A percentile compares a stretch with the other conserved stretches of the same genome.
phyloP scores from a whole-genome alignment of 495 filamentous ascomycete genomes.

The Talaromyces adpressus region DNA sequence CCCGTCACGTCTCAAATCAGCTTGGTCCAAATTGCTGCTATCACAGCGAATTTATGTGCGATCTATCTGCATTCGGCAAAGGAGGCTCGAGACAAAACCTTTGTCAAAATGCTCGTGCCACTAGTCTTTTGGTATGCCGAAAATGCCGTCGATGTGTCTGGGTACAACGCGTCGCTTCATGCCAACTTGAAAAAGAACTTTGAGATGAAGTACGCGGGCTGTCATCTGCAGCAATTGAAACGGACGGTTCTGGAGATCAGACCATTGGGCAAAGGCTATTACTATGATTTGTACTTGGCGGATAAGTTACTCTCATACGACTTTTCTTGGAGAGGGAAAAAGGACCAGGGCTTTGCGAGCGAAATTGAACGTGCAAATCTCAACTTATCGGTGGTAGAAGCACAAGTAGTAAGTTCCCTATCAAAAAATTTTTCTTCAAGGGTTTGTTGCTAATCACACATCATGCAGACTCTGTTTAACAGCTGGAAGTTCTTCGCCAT shows the following conservation, averaged over 20 bases:
- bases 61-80: conserved; percentile 81
- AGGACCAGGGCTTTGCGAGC: conserved; percentile 61
- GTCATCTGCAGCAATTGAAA: conserved; percentile 67
- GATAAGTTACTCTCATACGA: conserved; percentile 68
- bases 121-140: conserved; percentile 70
- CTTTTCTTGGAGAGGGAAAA: conserved; percentile 62
- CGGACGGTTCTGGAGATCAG: conserved; percentile 56
- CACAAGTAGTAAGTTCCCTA: conserved; percentile 66
- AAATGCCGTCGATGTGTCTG: conserved; percentile 62
- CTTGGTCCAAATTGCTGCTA: conserved; percentile 67
- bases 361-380: conserved; percentile 83
- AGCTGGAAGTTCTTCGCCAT: conserved; percentile 86
- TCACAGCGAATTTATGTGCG: conserved; percentile 80
- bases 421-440: background rate
- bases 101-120: conserved; percentile 61
- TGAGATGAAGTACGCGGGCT: conserved; percentile 62
- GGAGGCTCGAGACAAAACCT: conserved; percentile 58
- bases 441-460: conserved; percentile 19
- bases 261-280: conserved; percentile 65
- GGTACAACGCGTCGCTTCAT: conserved; percentile 83
- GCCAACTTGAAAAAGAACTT: conserved; percentile 80
- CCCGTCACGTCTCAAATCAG: conserved; percentile 37
- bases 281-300: conserved; percentile 71
- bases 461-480: conserved; percentile 60
- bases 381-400: conserved; percentile 85